Conservation (phyloP, 768 basidiomycete species). For the Lyophyllum decastes region DNA sequence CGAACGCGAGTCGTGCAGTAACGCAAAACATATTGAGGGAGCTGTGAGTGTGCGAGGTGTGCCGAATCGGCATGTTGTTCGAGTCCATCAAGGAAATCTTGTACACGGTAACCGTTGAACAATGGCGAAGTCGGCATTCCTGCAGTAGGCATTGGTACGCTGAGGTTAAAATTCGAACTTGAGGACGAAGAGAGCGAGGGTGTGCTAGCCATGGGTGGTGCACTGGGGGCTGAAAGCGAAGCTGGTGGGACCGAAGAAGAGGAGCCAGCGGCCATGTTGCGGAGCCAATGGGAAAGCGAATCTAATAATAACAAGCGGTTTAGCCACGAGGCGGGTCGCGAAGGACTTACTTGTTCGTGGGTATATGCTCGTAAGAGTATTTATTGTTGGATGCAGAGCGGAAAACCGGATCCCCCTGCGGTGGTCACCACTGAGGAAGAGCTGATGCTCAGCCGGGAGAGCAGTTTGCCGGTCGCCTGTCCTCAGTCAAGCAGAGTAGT, state of each 20-base stretch:
- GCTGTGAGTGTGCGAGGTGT: neutral
- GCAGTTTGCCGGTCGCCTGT: no score
- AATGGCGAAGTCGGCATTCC: neutral
- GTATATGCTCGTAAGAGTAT: no score
- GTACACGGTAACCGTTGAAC: conserved; percentile 5
- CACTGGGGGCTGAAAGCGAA: neutral
- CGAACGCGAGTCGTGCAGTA: conserved; percentile 4
- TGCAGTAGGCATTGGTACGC: neutral
- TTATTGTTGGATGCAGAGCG: neutral
- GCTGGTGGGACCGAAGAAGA: neutral
- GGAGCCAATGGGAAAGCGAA: no score
- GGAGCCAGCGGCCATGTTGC: no score
- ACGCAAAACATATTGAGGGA: conserved; percentile 1
- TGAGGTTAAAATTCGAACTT: neutral
- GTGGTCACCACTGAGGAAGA: neutral
- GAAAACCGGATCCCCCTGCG: neutral
- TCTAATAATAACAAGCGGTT: neutral
- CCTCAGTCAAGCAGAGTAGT: no score
- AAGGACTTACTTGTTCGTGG: neutral
- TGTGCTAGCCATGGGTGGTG: neutral
- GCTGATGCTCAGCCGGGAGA: no score
- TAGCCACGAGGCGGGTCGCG: neutral
- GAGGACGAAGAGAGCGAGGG: neutral
- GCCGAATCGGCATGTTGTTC: neutral
- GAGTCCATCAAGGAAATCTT: conserved; percentile 4